Evolutionary conservation across 352 stramenopile species (phyloP), one percentile per base, ranked within the genome.

Genomic region (Phytophthora pisi): DNA sequence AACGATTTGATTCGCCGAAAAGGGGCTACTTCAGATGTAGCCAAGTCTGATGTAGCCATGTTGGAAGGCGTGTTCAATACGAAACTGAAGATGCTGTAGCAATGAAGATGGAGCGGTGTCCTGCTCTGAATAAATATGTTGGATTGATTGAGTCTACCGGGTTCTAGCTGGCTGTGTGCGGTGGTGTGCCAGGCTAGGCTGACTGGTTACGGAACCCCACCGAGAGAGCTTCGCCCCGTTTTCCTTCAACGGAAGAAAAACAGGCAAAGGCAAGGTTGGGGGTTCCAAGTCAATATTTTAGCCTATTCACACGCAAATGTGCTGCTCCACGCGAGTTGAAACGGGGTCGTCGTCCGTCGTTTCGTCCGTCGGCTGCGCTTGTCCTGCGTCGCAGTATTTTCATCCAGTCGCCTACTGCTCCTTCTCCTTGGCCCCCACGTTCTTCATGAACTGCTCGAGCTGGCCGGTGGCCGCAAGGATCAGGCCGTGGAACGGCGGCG

Each of bases 401-500:
- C 26, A 66, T 72, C 50, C 55, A 42, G 16, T 43, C 23, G 61
- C 45, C 62, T 70, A 72, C 45, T 57, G 62, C 45, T 75, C 61
- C 45, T 69, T n/a, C 42, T 72, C 75, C 43, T 72, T 78, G 31
- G 65, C 54, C 62, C 80, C 72, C n/a, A 71, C 55, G 18, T 78
- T 40, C 53, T 78, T 66, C 51, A 95, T 91, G 81, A 81, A 96
- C 55, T 76, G 61, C 30, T 79, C 54, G n/a, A 97, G 75, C 64
- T 95, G 72, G 34, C 83, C 84, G 15, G 85, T 93, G 36, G 93
- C 90, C 18, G 95, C 93, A 50, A 98, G 70, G 65, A 99, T 84
- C 8, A 99, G 79, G 20, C 97, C 98, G 69, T 98, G 79, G 85
- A 99, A 99, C 30, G 97, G 97, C 57, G 98, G 98, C 65, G 95